Evolutionary conservation across 495 filamentous ascomycete genomes (phyloP), one percentile per base, ranked within the genome.

Genomic region (Aspergillus haitiensis): DNA sequence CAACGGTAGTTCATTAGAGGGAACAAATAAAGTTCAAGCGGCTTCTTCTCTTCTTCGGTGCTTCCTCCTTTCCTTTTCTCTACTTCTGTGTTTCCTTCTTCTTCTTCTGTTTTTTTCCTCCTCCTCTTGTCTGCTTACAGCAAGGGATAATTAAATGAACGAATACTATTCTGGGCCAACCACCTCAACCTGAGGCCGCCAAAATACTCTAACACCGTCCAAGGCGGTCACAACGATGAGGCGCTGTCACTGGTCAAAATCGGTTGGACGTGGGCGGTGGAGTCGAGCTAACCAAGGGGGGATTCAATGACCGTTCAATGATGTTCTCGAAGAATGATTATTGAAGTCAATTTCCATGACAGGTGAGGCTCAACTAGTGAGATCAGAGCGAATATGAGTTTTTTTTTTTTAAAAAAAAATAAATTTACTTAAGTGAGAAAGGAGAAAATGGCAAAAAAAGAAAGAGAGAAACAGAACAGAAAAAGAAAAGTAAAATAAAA

Each of bases 341-440:
- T 47, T 47, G 44, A 56, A 56, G 53, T 56, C 53, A 56, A 56
- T 47, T 15, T 34, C 12, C 35, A 13, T 56, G 53, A 56, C 40
- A 56, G 53, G 53, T 16, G 53, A 56, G 39, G 33, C 53, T 56
- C 42, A 34, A 47, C 42, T 18, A 13, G 15, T 44, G 56, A 52
- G 21, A 3, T 27, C 40, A 1, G 34, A n/a, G n/a, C 31, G 3
- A 40, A n/a, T 40, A 3, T 1, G 21, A 27, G n/a, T n/a, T n/a
- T n/a, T n/a, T n/a, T n/a, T n/a, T 27, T 27, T 1, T 27, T 27
- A 27, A 27, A 27, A 27, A 27, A 27, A n/a, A n/a, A n/a, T n/a
- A n/a, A n/a, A n/a, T n/a, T 27, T 27, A 27, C 6, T 8, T 4
- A 52, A 35, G 49, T 34, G 8, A 21, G 15, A 16, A 53, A 39